Evolutionary conservation across 305 asterid genomes (phyloP).

Genomic region (Nicotiana rustica): DNA sequence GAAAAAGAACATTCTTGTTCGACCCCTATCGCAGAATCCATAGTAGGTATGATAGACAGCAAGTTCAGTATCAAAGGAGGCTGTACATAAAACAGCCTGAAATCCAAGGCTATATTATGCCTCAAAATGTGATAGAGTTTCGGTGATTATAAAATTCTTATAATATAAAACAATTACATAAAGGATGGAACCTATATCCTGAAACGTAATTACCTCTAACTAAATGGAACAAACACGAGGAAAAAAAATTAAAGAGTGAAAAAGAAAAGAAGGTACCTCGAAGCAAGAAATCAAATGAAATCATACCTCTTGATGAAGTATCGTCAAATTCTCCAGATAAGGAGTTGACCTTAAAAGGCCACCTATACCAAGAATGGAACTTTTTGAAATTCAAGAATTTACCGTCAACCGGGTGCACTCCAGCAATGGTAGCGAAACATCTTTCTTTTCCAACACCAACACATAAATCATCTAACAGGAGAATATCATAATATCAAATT

Average conservation of each 20-base stretch:
- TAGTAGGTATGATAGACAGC: neutral
- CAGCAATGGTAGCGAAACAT: neutral
- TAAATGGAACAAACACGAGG: constrained; percentile 5
- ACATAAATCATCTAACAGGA: constrained; percentile 22
- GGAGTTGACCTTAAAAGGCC: constrained; percentile 27
- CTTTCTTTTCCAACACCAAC: constrained; percentile 5
- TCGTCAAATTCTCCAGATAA: constrained; percentile 24
- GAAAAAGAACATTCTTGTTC: neutral
- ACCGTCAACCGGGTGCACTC: constrained; percentile 7
- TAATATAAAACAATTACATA: neutral
- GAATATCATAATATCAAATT: constrained; percentile 25
- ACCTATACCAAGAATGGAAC: constrained; percentile 22
- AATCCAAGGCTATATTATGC: neutral
- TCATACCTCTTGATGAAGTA: constrained; percentile 23
- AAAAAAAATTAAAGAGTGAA: neutral
- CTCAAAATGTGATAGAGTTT: constrained; percentile 2
- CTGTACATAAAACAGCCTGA: constrained; percentile 1
- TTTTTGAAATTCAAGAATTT: constrained; percentile 11
- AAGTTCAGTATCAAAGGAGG: constrained; percentile 9
- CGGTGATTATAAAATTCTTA: neutral
- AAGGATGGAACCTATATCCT: neutral
- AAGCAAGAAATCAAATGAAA: constrained; percentile 25
- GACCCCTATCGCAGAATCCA: neutral
- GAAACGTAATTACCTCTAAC: neutral
- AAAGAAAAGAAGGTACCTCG: neutral